Percentiles rank a stretch among this genome's conserved stretches.
phyloP scores from a whole-genome alignment of 2,329 filamentous ascomycete species.

The Chaetomium globosum region DNA sequence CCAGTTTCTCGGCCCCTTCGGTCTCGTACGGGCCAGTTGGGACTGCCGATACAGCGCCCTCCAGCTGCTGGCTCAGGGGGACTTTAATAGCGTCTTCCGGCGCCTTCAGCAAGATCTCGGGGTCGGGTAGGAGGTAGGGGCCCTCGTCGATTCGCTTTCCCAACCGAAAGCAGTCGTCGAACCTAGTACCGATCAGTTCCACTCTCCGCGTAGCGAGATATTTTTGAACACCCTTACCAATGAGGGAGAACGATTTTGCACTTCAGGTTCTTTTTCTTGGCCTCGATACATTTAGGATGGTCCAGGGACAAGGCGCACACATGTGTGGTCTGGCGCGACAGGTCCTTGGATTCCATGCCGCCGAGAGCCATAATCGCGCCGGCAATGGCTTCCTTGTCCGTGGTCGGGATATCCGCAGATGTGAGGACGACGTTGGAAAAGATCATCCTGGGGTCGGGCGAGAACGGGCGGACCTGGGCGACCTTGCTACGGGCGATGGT shows the following conservation, averaged over 20 bases:
- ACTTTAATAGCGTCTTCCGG: slow-evolving; percentile 60
- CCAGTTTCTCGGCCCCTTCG: slow-evolving; percentile 54
- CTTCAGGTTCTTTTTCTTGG: slow-evolving; percentile 65
- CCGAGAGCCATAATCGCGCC: slow-evolving; percentile 89
- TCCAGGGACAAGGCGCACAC: slow-evolving; percentile 80
- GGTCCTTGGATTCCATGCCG: slow-evolving; percentile 72
- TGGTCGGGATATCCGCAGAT: slow-evolving; percentile 79
- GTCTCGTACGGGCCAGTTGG: slow-evolving; percentile 50
- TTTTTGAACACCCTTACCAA: slow-evolving; percentile 57
- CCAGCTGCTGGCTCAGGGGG: slow-evolving; percentile 61
- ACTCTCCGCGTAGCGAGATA: neutral
- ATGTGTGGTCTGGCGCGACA: slow-evolving; percentile 80
- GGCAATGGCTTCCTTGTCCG: slow-evolving; percentile 88
- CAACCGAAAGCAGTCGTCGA: slow-evolving; percentile 93
- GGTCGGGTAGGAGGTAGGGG: slow-evolving; percentile 83
- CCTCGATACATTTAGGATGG: slow-evolving; percentile 69
- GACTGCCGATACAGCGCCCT: slow-evolving; percentile 64
- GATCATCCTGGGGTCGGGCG: slow-evolving; percentile 86
- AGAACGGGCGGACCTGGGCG: slow-evolving; percentile 79
- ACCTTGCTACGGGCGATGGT: slow-evolving; percentile 71
- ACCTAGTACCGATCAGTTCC: slow-evolving; percentile 57
- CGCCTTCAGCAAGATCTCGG: slow-evolving; percentile 71
- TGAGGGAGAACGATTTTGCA: slow-evolving; percentile 89
- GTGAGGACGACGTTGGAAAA: slow-evolving; percentile 82
- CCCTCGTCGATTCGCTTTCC: slow-evolving; percentile 86